Conservation (phyloP, 495 filamentous ascomycete species). For the Jackrogersella minutella region DNA sequence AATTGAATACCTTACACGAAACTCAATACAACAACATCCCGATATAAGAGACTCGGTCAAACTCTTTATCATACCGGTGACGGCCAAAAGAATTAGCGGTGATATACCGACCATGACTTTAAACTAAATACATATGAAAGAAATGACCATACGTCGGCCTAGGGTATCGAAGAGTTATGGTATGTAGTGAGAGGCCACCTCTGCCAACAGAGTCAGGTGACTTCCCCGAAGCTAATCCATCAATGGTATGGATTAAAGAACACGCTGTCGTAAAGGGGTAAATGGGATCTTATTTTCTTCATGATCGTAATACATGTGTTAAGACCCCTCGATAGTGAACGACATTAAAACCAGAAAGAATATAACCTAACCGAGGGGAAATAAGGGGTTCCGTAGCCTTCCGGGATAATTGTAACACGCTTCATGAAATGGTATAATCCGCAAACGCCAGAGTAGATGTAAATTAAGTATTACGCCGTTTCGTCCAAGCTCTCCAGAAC, state of each 20-base stretch:
- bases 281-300: constrained; percentile 23
- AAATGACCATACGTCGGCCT: constrained; percentile 8
- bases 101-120: constrained; percentile 21
- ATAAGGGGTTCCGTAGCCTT: constrained; percentile 2
- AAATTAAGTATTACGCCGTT: constrained; percentile 25
- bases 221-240: background rate
- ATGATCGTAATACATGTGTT: constrained; percentile 35
- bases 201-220: background rate
- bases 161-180: constrained; percentile 41
- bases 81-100: background rate
- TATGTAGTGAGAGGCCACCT: constrained; percentile 9
- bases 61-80: background rate
- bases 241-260: constrained; percentile 1
- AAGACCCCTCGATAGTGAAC: constrained; percentile 8
- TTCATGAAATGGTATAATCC: constrained; percentile 39
- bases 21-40: background rate
- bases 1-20: background rate
- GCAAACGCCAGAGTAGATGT: constrained; percentile 29
- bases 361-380: constrained; percentile 12
- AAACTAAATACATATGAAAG: constrained; percentile 29
- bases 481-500: constrained; percentile 69
- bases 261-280: constrained; percentile 6
- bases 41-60: background rate
- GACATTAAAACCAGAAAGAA: constrained; percentile 12
- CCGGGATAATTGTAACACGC: constrained; percentile 13